Evolutionary conservation across 352 stramenopile genomes (phyloP).

Genomic region (Phytophthora cryptogea): DNA sequence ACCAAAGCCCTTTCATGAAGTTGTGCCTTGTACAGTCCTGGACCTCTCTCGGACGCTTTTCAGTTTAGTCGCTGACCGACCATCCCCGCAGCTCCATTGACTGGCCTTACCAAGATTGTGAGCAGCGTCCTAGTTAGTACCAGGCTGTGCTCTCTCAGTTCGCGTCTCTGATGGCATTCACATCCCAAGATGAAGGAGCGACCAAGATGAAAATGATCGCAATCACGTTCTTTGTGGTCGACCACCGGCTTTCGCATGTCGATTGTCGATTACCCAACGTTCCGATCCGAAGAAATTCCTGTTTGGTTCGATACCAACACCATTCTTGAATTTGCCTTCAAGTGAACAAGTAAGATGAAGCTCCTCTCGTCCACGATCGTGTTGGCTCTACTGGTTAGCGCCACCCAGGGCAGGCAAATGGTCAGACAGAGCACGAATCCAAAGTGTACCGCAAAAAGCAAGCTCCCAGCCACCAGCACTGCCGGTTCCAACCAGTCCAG

Average conservation of each 20-base stretch:
- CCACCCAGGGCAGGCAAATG: slow-evolving; percentile 14
- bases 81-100: not conserved
- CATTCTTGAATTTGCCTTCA: slow-evolving; percentile 17
- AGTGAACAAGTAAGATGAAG: slow-evolving; percentile 23
- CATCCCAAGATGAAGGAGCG: slow-evolving; percentile 18
- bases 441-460: slow-evolving; percentile 27
- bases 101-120: slow-evolving; percentile 9
- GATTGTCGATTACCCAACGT: not conserved
- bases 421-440: slow-evolving; percentile 18
- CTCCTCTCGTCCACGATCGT: slow-evolving; percentile 22
- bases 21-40: too few species aligned
- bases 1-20: too few species aligned
- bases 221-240: slow-evolving; percentile 16
- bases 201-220: slow-evolving; percentile 31
- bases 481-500: slow-evolving; percentile 10
- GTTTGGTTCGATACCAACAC: too few species aligned
- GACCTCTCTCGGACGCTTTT: too few species aligned
- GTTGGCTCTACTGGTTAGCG: slow-evolving; percentile 15
- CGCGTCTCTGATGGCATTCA: slow-evolving; percentile 1
- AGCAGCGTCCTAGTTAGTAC: not conserved
- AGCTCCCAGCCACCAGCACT: slow-evolving; percentile 5
- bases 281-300: too few species aligned
- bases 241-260: slow-evolving; percentile 15
- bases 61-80: too few species aligned
- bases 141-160: not conserved